Evolutionary conservation across 2,329 filamentous ascomycete genomes (phyloP), one percentile per base, ranked within the genome.

Genomic region (Colletotrichum phormii): DNA sequence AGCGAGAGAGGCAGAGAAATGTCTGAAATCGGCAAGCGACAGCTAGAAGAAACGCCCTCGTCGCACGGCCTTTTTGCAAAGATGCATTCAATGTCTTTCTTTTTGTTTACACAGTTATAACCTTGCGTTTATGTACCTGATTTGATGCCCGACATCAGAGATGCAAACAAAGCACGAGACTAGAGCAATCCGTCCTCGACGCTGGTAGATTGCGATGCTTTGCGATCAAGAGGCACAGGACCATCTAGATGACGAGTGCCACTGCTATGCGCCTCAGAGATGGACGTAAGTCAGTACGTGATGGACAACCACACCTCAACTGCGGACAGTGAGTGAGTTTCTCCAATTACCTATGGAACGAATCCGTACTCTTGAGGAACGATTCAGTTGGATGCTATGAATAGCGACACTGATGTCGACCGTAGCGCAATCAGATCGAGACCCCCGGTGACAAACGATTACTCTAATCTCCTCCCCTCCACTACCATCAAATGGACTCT

Each of bases 171-270:
- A 59, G 57, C n/a, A 35, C 9, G 11, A 59, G 8, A 15, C 31
- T 4, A n/a, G 3, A 7, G 2, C 8, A 24, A 26, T 31, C 15
- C 29, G 18, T n/a, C 42, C 26, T 31, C 29, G 15, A 9, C 26
- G 15, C 11, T 22, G n/a, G 22, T 12, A 37, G 33, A 11, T 58
- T 55, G 60, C 51, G 61, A 69, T 22, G 51, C 60, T 42, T 55
- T 49, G 42, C 42, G 42, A 49, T 11, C 8, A 15, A 42, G 29
- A 70, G n/a, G 67, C 51, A 26, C 29, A 29, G 26, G 26, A 24
- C n/a, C 26, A 31, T 13, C 35, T 15, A 26, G 49, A 62, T 66
- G 64, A 59, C 22, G 58, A 68, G 42, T 49, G 46, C 58, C 26
- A 49, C 49, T 69, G 64, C 35, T 53, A 42, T 53, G 51, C 58